Conservation (phyloP, 306 rosid genomes). For the Cyamopsis tetragonoloba region DNA sequence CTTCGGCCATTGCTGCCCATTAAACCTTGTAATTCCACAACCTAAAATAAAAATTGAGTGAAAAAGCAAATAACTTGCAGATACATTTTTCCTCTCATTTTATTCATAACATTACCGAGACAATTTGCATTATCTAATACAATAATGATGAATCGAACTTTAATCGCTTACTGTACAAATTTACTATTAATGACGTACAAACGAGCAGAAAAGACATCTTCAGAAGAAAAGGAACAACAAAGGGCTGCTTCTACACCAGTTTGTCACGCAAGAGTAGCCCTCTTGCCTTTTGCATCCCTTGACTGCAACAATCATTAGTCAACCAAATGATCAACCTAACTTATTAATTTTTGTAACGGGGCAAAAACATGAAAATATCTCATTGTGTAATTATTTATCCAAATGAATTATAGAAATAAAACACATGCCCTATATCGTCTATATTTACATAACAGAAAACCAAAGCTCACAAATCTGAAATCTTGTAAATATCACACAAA, state of each 20-base stretch:
- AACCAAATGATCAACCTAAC: too few species aligned
- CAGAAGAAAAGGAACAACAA: conserved; percentile 4
- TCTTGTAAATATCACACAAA: neutral
- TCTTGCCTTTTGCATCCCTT: conserved; percentile 90
- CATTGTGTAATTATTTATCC: neutral
- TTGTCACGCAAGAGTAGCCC: conserved; percentile 81
- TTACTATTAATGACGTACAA: neutral
- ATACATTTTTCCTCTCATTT: neutral
- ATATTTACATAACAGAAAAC: neutral
- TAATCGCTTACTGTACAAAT: conserved; percentile 12
- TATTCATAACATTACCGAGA: neutral
- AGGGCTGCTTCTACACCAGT: conserved; percentile 21
- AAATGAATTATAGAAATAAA: conserved; percentile 11
- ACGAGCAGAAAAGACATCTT: neutral
- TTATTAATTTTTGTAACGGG: neutral
- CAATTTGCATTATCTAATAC: conserved; percentile 20
- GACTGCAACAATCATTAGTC: conserved; percentile 49
- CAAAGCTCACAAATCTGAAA: conserved; percentile 5
- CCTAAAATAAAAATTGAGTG: neutral
- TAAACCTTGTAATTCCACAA: neutral
- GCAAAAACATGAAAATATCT: neutral
- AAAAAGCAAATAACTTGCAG: neutral
- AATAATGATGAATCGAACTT: conserved; percentile 20
- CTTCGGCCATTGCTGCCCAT: neutral
- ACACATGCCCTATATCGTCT: neutral